phyloP scores from a whole-genome alignment of 2,329 filamentous ascomycete genomes.

The Phoma sp. region DNA sequence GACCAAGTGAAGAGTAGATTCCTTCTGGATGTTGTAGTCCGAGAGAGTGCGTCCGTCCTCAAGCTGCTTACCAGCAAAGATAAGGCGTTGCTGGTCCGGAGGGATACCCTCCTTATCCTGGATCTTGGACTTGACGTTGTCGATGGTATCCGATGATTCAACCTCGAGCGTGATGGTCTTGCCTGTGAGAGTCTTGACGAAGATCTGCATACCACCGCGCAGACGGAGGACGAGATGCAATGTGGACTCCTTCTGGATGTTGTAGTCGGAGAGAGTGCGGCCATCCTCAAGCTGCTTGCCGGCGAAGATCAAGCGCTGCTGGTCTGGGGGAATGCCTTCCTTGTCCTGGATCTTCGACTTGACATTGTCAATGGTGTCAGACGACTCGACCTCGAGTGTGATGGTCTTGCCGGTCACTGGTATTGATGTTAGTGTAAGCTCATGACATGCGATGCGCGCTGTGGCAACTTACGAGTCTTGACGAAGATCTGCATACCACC shows the following conservation, averaged over 20 bases:
- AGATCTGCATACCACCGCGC: conserved; percentile 70
- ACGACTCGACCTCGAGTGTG: conserved; percentile 52
- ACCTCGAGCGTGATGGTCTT: conserved; percentile 73
- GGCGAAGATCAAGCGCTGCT: conserved; percentile 66
- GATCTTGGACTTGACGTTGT: conserved; percentile 97
- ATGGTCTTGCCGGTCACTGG: conserved; percentile 66
- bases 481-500: conserved; percentile 71
- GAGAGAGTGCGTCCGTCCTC: conserved; percentile 90
- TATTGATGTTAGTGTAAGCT: conserved; percentile 36
- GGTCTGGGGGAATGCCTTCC: conserved; percentile 66
- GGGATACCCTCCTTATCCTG: conserved; percentile 98
- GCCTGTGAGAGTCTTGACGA: conserved; percentile 67
- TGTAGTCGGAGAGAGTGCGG: conserved; percentile 63
- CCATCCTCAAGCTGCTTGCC: conserved; percentile 66
- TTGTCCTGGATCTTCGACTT: conserved; percentile 63
- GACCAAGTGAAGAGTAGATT: conserved; percentile 83
- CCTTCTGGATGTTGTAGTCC: conserved; percentile 97
- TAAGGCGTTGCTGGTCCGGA: conserved; percentile 93
- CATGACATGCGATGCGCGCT: conserved; percentile 35
- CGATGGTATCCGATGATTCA: conserved; percentile 83
- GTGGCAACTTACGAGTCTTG: conserved; percentile 57
- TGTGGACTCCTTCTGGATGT: conserved; percentile 69
- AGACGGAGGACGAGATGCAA: conserved; percentile 80
- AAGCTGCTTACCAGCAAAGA: conserved; percentile 95
- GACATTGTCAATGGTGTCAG: conserved; percentile 52